These are phyloP conservation scores for Rhizoclosmatium globosum DNA, from an alignment of 192 early-diverging fungal species.

Conservation along the genomic window DNA sequence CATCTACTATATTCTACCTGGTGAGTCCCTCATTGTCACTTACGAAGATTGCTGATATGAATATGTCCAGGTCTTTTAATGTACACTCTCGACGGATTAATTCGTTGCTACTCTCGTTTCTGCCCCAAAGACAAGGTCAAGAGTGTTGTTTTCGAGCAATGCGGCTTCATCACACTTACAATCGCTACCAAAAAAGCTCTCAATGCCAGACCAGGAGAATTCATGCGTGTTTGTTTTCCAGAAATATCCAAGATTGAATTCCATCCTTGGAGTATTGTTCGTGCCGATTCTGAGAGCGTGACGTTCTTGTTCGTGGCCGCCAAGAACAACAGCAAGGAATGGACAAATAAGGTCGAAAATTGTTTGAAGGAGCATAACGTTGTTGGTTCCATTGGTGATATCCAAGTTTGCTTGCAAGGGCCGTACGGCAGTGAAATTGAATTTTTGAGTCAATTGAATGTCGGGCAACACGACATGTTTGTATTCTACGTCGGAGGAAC, in stretches of 20 bases:
- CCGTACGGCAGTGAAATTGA: constrained; percentile 24
- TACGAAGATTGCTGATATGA: not conserved
- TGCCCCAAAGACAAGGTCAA: not conserved
- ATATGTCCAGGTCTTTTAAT: constrained; percentile 14
- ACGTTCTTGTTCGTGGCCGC: constrained; percentile 21
- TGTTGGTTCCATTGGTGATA: not conserved
- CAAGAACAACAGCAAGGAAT: not conserved
- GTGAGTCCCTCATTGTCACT: constrained; percentile 1
- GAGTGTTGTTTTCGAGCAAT: not conserved
- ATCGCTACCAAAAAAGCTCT: not conserved
- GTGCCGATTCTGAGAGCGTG: not conserved
- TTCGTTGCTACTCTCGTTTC: not conserved
- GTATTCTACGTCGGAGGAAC: constrained; percentile 33
- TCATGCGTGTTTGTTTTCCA: constrained; percentile 26
- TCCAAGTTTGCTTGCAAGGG: constrained; percentile 23
- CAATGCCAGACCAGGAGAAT: constrained; percentile 22
- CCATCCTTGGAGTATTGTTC: constrained; percentile 29
- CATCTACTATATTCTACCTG: constrained; percentile 47
- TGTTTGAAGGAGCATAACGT: not conserved
- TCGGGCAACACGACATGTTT: not conserved
- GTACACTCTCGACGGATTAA: constrained; percentile 15
- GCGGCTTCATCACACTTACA: constrained; percentile 9
- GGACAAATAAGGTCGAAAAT: not conserved
- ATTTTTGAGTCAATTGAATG: not conserved
- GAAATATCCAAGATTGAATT: constrained; percentile 31